These are phyloP conservation scores for Curvularia sp. DNA, from an alignment of 2,329 filamentous ascomycete species.

Conservation along the genomic window DNA sequence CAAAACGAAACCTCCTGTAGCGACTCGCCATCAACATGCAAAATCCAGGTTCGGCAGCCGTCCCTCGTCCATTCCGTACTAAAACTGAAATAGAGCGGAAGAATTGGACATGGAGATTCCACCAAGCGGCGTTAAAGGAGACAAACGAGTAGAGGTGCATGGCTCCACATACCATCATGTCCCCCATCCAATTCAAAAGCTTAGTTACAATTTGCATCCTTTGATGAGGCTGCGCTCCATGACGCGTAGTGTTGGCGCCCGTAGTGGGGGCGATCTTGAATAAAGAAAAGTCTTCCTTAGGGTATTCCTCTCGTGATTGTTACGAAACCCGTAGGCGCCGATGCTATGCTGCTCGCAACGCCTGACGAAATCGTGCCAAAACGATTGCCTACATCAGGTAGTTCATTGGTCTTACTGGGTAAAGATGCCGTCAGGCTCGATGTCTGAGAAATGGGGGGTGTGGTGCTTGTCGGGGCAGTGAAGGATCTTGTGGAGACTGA, in stretches of 20 bases:
- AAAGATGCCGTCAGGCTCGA: conserved; percentile 5
- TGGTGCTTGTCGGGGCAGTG: background rate
- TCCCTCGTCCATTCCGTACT: background rate
- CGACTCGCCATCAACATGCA: conserved; percentile 14
- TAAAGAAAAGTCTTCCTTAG: conserved; percentile 2
- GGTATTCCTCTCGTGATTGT: conserved; percentile 7
- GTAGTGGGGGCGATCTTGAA: conserved; percentile 9
- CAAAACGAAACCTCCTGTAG: conserved; percentile 30
- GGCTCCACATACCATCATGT: background rate
- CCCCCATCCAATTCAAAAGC: background rate
- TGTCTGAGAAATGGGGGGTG: background rate
- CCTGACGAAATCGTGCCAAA: conserved; percentile 1
- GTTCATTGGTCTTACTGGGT: background rate
- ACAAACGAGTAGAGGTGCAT: background rate
- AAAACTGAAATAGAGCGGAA: background rate
- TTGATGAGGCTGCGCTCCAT: conserved; percentile 16
- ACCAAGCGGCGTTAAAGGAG: background rate
- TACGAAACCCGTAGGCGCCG: conserved; percentile 16
- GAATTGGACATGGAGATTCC: background rate
- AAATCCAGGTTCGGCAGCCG: background rate
- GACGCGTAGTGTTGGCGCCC: conserved; percentile 18
- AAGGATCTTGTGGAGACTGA: conserved; percentile 2
- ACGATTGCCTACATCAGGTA: conserved; percentile 9
- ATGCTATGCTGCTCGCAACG: background rate
- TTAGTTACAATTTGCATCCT: conserved; percentile 1